These are phyloP conservation scores for Theileria sp. DNA, from an alignment of 169 alveolate species.

Conservation along the genomic window DNA sequence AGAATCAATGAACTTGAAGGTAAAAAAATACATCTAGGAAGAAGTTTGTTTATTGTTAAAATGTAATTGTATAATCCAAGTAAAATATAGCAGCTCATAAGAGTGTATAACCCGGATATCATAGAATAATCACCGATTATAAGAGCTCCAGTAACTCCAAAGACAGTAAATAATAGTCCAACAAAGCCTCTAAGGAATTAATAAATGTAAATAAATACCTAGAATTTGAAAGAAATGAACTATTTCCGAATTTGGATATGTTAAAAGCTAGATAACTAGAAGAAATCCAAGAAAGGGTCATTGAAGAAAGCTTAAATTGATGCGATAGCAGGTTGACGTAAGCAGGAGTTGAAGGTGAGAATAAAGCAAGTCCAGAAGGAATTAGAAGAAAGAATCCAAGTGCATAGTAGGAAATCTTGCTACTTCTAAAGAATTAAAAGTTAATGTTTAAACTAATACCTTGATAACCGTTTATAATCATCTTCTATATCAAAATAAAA, in stretches of 20 bases:
- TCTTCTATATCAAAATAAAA: constrained; percentile 45
- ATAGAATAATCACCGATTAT: constrained; percentile 21
- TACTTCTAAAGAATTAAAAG: constrained; percentile 26
- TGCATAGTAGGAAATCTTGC: constrained; percentile 42
- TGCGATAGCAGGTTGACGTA: constrained; percentile 32
- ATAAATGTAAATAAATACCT: constrained; percentile 1
- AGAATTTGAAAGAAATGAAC: constrained; percentile 12
- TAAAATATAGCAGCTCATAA: constrained; percentile 30
- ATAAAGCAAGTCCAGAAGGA: constrained; percentile 45
- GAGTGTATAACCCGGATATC: constrained; percentile 14
- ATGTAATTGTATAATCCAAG: constrained; percentile 27
- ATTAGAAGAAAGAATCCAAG: constrained; percentile 37
- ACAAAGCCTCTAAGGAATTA: neutral
- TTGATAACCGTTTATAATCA: constrained; percentile 34
- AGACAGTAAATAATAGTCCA: constrained; percentile 21
- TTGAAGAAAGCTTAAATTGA: constrained; percentile 50
- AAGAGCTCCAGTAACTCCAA: constrained; percentile 35
- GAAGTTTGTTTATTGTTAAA: neutral
- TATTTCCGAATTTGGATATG: constrained; percentile 24
- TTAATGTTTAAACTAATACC: constrained; percentile 14
- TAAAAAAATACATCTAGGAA: constrained; percentile 43
- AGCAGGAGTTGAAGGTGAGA: constrained; percentile 35
- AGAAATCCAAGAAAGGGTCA: constrained; percentile 57
- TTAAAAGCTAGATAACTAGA: constrained; percentile 33
- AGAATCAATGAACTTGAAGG: constrained; percentile 30